Conservation (phyloP, 305 asterid genomes). For the Striga hermonthica region DNA sequence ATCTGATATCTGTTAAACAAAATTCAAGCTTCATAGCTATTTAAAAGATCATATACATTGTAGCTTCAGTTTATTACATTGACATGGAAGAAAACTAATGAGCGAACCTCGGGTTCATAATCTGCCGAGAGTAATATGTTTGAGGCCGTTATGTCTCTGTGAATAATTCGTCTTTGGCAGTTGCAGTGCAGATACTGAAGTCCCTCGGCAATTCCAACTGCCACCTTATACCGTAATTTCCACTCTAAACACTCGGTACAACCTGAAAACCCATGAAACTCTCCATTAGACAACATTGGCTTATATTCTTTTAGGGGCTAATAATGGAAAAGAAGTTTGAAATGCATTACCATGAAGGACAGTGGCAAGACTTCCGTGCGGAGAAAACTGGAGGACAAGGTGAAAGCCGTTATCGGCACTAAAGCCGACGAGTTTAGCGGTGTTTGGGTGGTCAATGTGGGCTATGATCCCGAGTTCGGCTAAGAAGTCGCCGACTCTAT, state of each 20-base stretch:
- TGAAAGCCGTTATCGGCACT: constrained; percentile 66
- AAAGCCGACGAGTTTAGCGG: constrained; percentile 83
- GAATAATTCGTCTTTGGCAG: constrained; percentile 79
- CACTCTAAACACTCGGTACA: constrained; percentile 48
- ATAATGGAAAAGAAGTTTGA: neutral
- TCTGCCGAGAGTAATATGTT: constrained; percentile 75
- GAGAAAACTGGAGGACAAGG: constrained; percentile 78
- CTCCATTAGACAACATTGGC: constrained; percentile 34
- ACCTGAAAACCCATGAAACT: constrained; percentile 46
- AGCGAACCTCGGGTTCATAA: constrained; percentile 75
- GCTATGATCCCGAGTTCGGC: constrained; percentile 94
- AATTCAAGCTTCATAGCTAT: neutral
- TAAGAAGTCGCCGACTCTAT: constrained; percentile 75
- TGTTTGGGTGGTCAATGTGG: constrained; percentile 88
- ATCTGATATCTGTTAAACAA: constrained; percentile 72
- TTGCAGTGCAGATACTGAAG: constrained; percentile 73
- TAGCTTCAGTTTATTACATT: no score
- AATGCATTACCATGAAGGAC: constrained; percentile 59
- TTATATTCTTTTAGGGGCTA: neutral
- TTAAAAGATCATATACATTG: no score
- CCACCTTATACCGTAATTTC: constrained; percentile 69
- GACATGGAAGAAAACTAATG: neutral
- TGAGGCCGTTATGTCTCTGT: constrained; percentile 91
- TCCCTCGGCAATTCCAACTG: constrained; percentile 87
- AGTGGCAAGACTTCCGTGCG: constrained; percentile 81